phyloP scores from a whole-genome alignment of 2,329 filamentous ascomycete genomes.

The Clathrospora elynae region DNA sequence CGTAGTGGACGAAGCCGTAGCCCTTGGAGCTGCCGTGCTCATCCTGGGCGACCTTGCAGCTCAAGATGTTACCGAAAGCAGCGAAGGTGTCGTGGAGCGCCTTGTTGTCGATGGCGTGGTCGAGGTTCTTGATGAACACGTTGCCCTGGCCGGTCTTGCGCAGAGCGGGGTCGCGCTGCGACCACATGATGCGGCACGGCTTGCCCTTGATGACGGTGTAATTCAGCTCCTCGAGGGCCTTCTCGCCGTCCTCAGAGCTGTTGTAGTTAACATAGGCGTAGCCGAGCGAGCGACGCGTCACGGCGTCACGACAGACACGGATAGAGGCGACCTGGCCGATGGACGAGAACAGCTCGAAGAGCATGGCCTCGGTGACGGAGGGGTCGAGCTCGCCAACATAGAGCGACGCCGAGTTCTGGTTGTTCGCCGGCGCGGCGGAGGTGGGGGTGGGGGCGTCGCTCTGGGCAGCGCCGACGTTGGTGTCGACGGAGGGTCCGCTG shows the following conservation, averaged over 20 bases:
- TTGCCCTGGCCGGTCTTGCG: conserved; percentile 99
- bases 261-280: conserved; percentile 99
- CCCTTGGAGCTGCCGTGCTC: conserved; percentile 97
- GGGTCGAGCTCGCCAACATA: conserved; percentile 98
- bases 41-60: conserved; percentile 99
- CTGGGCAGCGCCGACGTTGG: conserved; percentile 68
- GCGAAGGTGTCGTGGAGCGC: conserved; percentile 98
- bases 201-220: conserved; percentile 99
- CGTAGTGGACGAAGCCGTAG: conserved; percentile 99
- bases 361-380: conserved; percentile 98
- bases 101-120: conserved; percentile 99
- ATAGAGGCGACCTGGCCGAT: conserved; percentile 99
- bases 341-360: conserved; percentile 99
- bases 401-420: conserved; percentile 91
- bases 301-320: conserved; percentile 98
- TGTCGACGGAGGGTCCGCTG: conserved; percentile 69
- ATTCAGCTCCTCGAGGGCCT: conserved; percentile 98
- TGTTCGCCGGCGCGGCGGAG: conserved; percentile 73
- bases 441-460: conserved; percentile 71
- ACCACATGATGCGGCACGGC: conserved; percentile 99
- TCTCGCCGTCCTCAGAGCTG: conserved; percentile 93
- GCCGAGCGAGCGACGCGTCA: conserved; percentile 96
- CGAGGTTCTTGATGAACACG: conserved; percentile 99
- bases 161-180: conserved; percentile 96
- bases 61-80: conserved; percentile 98